phyloP scores from a whole-genome alignment of 176 grass and related monocot species.

The Miscanthus lutarioriparius region DNA sequence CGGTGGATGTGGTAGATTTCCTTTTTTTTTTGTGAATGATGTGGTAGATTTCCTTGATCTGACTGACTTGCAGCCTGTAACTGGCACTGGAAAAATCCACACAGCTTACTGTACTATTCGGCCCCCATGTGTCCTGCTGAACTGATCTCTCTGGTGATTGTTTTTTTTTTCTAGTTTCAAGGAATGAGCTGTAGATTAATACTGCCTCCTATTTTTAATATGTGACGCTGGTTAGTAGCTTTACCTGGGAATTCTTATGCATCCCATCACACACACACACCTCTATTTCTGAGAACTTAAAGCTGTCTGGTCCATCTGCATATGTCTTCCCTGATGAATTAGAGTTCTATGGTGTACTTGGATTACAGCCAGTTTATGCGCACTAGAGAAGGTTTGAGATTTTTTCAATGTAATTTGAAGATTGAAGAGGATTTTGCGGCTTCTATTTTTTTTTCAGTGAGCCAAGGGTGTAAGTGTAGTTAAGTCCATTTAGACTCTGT shows the following conservation, averaged over 20 bases:
- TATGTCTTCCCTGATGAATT: not conserved
- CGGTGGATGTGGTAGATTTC: not conserved
- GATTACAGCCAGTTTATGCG: not conserved
- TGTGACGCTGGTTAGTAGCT: not conserved
- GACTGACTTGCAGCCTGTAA: not conserved
- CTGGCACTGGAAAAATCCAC: not conserved
- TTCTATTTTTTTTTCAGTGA: not conserved
- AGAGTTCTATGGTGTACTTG: not conserved
- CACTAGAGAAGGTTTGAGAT: not conserved
- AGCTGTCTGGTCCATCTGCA: not conserved
- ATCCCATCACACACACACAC: too few relatives aligned
- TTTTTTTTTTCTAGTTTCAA: not conserved
- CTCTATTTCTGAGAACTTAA: not conserved
- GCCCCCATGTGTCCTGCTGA: not conserved
- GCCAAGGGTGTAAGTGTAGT: not conserved
- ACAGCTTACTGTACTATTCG: not conserved
- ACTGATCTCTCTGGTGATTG: not conserved
- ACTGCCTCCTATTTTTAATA: not conserved
- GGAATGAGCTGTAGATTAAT: not conserved
- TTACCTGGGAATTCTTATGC: not conserved
- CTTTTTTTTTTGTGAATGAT: too few relatives aligned
- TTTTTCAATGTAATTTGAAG: not conserved
- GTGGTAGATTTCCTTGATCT: too few relatives aligned
- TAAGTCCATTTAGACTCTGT: not conserved
- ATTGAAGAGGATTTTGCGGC: conserved; percentile 5